Base-by-base conservation (phyloP, 192 early-diverging fungal genomes). In the Phycomyces blakesleeanus region DNA sequence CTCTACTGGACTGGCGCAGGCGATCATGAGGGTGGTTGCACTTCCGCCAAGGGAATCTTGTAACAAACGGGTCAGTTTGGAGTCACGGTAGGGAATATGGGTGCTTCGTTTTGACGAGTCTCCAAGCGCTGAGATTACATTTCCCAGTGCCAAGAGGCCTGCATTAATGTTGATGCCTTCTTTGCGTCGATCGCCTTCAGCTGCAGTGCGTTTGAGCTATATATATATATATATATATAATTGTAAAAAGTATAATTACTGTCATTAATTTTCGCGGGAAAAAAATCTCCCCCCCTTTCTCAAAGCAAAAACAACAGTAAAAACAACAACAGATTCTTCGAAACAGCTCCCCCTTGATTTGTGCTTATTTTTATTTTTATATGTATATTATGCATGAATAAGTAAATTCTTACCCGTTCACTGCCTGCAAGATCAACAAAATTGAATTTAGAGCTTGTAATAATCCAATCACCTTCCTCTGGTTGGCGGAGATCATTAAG, bases 341-440 rank as follows among this genome's bases (percentile, higher is more conserved):
- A n/a, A n/a, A n/a, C n/a, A n/a, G n/a, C n/a, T n/a, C n/a, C 52
- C 51, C 24, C 1, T 50, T 34, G 34, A 51, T n/a, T n/a, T 51
- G 3, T 47, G 16, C 42, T 49, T 50, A 44, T 34, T 10, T 8
- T 41, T 34, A 16, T 25, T 16, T 51, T n/a, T n/a, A n/a, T n/a
- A n/a, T n/a, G n/a, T n/a, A n/a, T n/a, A n/a, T n/a, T n/a, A n/a
- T n/a, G n/a, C 20, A 41, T 54, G 29, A n/a, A 55, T n/a, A n/a
- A n/a, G n/a, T n/a, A n/a, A 34, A 34, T 34, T 2, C 70, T 54
- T 81, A 84, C 78, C 60, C 91, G 78, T 80, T 99, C 96, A 18
- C 93, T 95, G 26, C 97, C 97, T 15, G 97, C 97, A 67, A 99
- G 79, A 82, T 99, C 97, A 34, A 99, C 97, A 84, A 99, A 99